phyloP scores from a whole-genome alignment of 1,284 basidiomycete species.

The Meripilus lineatus region DNA sequence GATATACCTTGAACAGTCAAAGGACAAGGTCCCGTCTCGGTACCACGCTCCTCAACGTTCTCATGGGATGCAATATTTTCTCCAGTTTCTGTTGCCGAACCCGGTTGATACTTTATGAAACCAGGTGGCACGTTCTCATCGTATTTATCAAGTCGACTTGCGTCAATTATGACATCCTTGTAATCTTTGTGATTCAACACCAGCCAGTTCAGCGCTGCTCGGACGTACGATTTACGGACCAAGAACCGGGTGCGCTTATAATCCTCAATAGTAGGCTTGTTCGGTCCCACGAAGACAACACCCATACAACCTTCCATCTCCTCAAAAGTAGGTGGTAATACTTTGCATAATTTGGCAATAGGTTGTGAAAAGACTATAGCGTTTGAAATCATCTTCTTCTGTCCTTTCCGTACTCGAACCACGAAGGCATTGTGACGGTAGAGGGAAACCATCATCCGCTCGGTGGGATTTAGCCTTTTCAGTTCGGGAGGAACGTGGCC shows the following conservation, averaged over 20 bases:
- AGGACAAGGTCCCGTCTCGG: slow-evolving; percentile 26
- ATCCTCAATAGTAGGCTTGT: slow-evolving; percentile 28
- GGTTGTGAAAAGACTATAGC: slow-evolving; percentile 31
- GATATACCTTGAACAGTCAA: slow-evolving; percentile 34
- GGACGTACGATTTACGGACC: slow-evolving; percentile 25
- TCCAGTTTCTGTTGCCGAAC: slow-evolving; percentile 14
- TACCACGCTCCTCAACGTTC: slow-evolving; percentile 26
- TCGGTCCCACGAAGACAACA: slow-evolving; percentile 31
- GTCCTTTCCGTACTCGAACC: slow-evolving; percentile 26
- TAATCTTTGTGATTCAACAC: slow-evolving; percentile 35
- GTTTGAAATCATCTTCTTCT: no score
- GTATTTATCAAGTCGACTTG: slow-evolving; percentile 30
- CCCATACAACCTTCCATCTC: slow-evolving; percentile 34
- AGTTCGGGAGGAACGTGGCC: slow-evolving; percentile 30
- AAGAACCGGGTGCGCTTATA: slow-evolving; percentile 31
- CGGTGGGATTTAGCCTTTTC: slow-evolving; percentile 24
- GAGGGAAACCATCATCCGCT: slow-evolving; percentile 28
- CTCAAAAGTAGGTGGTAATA: slow-evolving; percentile 27
- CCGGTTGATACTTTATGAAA: slow-evolving; percentile 20
- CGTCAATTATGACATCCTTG: slow-evolving; percentile 29
- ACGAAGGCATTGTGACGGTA: slow-evolving; percentile 27
- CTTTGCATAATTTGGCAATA: slow-evolving; percentile 27
- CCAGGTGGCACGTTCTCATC: slow-evolving; percentile 27
- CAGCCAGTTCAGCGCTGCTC: slow-evolving; percentile 32
- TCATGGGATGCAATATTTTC: slow-evolving; percentile 24